Evolutionary conservation across 2,329 filamentous ascomycete species (phyloP), one percentile per base, ranked within the genome.

Genomic region (Pseudocercospora musae): DNA sequence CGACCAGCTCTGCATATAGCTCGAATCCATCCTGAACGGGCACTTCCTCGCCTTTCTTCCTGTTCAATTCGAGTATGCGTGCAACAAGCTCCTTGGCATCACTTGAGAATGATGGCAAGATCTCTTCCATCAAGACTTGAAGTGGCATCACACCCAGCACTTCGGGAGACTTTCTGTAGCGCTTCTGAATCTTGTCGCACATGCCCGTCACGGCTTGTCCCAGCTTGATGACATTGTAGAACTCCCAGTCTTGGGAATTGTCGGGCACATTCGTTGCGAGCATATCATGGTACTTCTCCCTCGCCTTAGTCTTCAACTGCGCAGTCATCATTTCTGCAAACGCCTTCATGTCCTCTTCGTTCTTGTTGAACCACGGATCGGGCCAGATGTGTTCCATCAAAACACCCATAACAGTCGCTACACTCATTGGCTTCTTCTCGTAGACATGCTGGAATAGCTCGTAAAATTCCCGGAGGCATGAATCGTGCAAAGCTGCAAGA

Each of bases 11-110:
- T 71, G 87, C 89, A 79, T 99, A 99, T 18, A 99, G 79, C 69
- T 96, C 91, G 74, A 99, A 98, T 0, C 94, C 95, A 75, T 99
- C 95, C 72, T 96, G 86, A 25, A 98, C 85, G 42, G 90, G 88
- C 54, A 98, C 87, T 69, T 96, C 92, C 13, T 87, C 83, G 13
- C 85, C 87, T 57, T 84, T 86, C 33, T 86, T 84, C 67, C 89
- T 85, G 21, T 90, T 87, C 58, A 88, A 84, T 62, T 89, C 84
- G 67, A 98, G 82, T 64, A 98, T 95, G 59, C 89, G 85, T 68
- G 87, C 84, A 46, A 98, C 88, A 67, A 99, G 87, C 70, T 94
- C 92, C 65, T 89, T 85, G 4, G 92, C 91, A 75, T 99, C 94
- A 66, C 91, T 87, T 61, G 96, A 93, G 74, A 96, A 98, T 64